These are phyloP conservation scores for Herpotrichia juniperi DNA, from an alignment of 2,329 filamentous ascomycete genomes.

Conservation along the genomic window DNA sequence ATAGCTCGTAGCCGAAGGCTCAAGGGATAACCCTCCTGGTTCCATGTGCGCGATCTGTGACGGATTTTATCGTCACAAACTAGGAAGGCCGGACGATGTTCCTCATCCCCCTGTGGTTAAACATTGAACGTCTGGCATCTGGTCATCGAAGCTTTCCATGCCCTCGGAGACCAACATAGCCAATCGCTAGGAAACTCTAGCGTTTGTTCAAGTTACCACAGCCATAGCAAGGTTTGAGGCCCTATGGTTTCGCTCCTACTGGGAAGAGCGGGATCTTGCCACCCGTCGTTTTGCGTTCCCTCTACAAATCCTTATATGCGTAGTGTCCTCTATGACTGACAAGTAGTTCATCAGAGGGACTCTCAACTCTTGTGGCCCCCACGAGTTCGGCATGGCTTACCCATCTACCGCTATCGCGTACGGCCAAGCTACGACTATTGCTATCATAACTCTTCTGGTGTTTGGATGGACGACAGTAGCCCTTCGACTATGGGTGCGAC, in stretches of 20 bases:
- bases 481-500: conserved; percentile 40
- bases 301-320: background rate
- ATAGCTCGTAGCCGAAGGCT: background rate
- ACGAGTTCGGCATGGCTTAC: conserved; percentile 7
- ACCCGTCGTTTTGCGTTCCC: background rate
- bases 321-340: background rate
- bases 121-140: conserved; percentile 30
- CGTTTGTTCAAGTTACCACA: background rate
- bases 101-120: conserved; percentile 12
- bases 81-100: conserved; percentile 12
- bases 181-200: background rate
- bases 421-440: conserved; percentile 16
- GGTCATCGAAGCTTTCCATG: background rate
- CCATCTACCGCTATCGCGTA: background rate
- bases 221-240: background rate
- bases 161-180: background rate
- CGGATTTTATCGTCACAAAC: conserved; percentile 1
- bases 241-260: background rate
- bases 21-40: conserved; percentile 2
- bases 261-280: background rate
- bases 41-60: conserved; percentile 8
- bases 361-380: background rate
- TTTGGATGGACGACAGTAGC: conserved; percentile 35
- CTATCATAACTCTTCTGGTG: conserved; percentile 34
- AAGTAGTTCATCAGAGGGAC: background rate